Base-by-base conservation (phyloP, 2,329 filamentous ascomycete genomes). In the Niveomyces coronatus region DNA sequence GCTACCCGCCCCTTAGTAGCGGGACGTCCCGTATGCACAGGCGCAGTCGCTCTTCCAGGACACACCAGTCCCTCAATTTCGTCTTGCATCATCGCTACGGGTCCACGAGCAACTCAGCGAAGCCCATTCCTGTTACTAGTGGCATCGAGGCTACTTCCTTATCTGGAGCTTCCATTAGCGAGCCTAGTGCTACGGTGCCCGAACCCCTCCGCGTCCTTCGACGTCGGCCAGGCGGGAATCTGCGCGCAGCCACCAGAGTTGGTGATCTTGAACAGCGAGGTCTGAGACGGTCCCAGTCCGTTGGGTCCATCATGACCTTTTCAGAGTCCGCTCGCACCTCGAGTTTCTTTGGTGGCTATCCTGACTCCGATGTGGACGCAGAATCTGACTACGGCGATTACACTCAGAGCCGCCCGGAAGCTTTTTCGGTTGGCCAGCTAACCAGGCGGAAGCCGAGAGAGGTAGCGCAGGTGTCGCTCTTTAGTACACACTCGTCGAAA, bases 221-320 rank as follows among this genome's bases (percentile, higher is more conserved):
- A 43, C 68, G 85, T 52, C 71, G 79, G 11, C 85, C 83, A 6
- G 85, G 84, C 33, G 83, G 85, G 23, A 78, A 89, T 54, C 60
- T 91, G 33, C 73, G 80, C 44, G 80, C 78, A 13, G 80, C 74
- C 26, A 71, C 70, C 14, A 80, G 79, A 42, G 73, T 80, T 20
- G 71, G 72, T 28, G 79, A 84, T 22, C 55, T 79, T 4, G 72
- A 79, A 31, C 52, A 59, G 8, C 51, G 60, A 11, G 58, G 62
- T 2, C 49, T 76, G 28, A 65, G 68, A 37, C 67, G 67, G 51
- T 74, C 75, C 13, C 68, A 63, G 27, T 80, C 76, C 10, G 68
- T 71, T 3, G 75, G 70, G 2, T 79, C 76, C 1, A 49, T 80
- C 30, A 73, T 72, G 3, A 70, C 70, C 0, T 79, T 73, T 47